Conservation (phyloP, 495 filamentous ascomycete genomes). For the Tricharina praecox region DNA sequence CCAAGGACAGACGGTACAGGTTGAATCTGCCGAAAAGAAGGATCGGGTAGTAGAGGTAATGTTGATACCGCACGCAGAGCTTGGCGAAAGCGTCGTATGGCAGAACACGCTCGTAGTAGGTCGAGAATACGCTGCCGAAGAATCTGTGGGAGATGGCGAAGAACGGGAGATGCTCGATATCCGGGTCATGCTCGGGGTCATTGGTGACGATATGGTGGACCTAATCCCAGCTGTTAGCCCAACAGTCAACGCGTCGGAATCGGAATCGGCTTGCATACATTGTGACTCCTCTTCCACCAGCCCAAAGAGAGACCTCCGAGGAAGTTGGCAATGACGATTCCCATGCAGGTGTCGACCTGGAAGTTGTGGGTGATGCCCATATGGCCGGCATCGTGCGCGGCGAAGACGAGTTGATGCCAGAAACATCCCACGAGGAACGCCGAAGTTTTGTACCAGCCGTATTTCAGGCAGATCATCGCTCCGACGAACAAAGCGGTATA, state of each 20-base stretch:
- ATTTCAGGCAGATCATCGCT: conserved; percentile 45
- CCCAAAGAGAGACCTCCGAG: conserved; percentile 77
- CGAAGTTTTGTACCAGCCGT: conserved; percentile 57
- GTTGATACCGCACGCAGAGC: conserved; percentile 54
- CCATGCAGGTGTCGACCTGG: conserved; percentile 63
- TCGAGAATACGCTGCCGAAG: conserved; percentile 56
- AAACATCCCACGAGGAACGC: conserved; percentile 65
- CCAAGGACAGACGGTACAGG: conserved; percentile 70
- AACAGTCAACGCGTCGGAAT: background rate
- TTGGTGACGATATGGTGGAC: conserved; percentile 98
- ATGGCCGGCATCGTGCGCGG: conserved; percentile 90
- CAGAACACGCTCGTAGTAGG: conserved; percentile 82
- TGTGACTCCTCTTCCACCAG: conserved; percentile 97
- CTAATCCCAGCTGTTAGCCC: conserved; percentile 9
- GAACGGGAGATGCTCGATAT: conserved; percentile 93
- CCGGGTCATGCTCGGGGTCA: conserved; percentile 88
- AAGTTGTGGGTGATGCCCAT: conserved; percentile 94
- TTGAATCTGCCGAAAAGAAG: conserved; percentile 82
- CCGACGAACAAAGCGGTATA: conserved; percentile 50
- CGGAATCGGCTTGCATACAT: conserved; percentile 30
- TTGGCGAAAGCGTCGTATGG: conserved; percentile 61
- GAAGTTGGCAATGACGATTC: conserved; percentile 81
- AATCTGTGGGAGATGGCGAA: conserved; percentile 85
- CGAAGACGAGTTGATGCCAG: conserved; percentile 94
- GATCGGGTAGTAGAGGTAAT: conserved; percentile 76